phyloP scores from a whole-genome alignment of 2,329 filamentous ascomycete genomes.

The Nectriaceae sp. region DNA sequence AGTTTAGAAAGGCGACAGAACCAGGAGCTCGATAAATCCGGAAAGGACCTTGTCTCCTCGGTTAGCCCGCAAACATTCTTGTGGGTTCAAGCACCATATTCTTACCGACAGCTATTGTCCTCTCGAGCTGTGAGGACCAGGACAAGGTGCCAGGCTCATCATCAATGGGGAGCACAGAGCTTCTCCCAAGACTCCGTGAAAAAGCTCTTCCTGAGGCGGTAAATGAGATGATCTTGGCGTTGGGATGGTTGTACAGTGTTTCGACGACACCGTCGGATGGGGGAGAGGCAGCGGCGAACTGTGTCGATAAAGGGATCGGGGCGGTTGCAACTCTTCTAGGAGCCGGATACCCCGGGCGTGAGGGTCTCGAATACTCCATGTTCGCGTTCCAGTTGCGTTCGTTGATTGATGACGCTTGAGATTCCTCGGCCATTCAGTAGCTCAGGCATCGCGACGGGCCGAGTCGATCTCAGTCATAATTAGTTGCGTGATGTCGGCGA shows the following conservation, averaged over 20 bases:
- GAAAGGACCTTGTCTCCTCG: conserved; percentile 65
- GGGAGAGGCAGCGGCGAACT: conserved; percentile 21
- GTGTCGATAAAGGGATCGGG: conserved; percentile 30
- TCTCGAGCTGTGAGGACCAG: conserved; percentile 75
- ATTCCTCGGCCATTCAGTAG: conserved; percentile 13
- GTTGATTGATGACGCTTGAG: conserved; percentile 9
- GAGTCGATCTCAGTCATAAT: conserved; percentile 18
- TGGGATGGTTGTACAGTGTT: conserved; percentile 73
- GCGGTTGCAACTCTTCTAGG: conserved; percentile 42
- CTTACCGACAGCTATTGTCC: conserved; percentile 77
- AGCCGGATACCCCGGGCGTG: conserved; percentile 25
- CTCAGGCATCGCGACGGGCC: conserved; percentile 25
- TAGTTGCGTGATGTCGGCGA: conserved; percentile 20
- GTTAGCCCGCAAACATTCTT: conserved; percentile 1
- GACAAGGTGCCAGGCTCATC: conserved; percentile 64
- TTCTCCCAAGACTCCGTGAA: conserved; percentile 35
- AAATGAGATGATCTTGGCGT: conserved; percentile 67
- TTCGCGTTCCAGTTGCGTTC: conserved; percentile 1
- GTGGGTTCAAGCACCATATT: background rate
- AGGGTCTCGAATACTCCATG: conserved; percentile 25
- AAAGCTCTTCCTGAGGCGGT: conserved; percentile 37
- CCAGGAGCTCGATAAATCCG: conserved; percentile 85
- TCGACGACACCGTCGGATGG: conserved; percentile 50
- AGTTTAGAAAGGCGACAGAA: conserved; percentile 85
- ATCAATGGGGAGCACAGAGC: conserved; percentile 34